These are phyloP conservation scores for Truncatella angustata DNA, from an alignment of 2,329 filamentous ascomycete species.

Conservation along the genomic window DNA sequence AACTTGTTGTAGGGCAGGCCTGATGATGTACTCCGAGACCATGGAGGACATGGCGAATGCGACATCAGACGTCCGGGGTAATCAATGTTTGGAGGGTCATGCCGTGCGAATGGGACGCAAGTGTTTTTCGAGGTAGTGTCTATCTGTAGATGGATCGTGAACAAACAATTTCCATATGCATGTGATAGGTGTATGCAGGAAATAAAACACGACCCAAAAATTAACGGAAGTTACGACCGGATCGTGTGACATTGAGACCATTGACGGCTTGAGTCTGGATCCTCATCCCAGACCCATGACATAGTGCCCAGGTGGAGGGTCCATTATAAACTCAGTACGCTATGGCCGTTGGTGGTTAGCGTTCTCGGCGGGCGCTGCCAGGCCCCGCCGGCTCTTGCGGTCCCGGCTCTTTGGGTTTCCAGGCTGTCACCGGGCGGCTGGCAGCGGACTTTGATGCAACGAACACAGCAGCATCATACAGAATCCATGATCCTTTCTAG, in stretches of 20 bases:
- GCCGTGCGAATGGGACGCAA: not conserved
- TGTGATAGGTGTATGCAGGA: not conserved
- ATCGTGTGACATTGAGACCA: constrained; percentile 3
- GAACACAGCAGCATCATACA: not conserved
- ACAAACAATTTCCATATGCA: too few species aligned
- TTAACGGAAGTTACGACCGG: not conserved
- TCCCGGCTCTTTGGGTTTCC: not conserved
- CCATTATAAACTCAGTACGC: too few species aligned
- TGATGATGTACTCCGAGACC: constrained; percentile 64
- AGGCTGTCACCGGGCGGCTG: not conserved
- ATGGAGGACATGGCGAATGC: constrained; percentile 54
- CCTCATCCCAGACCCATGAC: too few species aligned
- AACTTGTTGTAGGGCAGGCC: constrained; percentile 64
- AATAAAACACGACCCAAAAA: too few species aligned
- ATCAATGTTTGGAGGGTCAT: constrained; percentile 5
- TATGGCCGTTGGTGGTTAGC: too few species aligned
- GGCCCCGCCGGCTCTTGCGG: not conserved
- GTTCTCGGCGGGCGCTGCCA: not conserved
- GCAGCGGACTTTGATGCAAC: not conserved
- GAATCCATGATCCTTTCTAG: too few species aligned
- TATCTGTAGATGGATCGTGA: too few species aligned
- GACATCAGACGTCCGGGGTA: constrained; percentile 8
- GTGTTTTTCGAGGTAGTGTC: not conserved
- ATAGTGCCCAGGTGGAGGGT: not conserved
- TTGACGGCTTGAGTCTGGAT: not conserved